These are phyloP conservation scores for Nicotiana noctiflora DNA, from an alignment of 257 asterid species.

Conservation along the genomic window DNA sequence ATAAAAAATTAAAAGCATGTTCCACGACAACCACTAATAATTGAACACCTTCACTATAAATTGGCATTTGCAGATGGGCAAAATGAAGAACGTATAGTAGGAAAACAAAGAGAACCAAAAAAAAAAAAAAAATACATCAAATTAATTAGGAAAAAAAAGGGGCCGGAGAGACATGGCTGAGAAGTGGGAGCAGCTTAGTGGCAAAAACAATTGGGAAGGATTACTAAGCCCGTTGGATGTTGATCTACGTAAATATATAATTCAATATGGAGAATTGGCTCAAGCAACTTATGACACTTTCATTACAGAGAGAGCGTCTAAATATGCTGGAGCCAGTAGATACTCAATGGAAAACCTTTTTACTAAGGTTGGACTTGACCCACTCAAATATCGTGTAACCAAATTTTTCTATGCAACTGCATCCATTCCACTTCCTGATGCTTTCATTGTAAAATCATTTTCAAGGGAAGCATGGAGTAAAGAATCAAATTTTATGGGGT, in stretches of 20 bases:
- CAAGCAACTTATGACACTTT: no score
- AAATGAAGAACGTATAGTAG: neutral
- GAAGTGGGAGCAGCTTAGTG: no score
- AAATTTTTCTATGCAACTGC: neutral
- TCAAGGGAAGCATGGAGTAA: slow-evolving; percentile 7
- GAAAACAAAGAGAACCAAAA: neutral
- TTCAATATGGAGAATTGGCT: no score
- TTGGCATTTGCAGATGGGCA: neutral
- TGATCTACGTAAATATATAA: no score
- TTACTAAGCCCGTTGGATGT: no score
- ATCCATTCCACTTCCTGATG: slow-evolving; percentile 44
- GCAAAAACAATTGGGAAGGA: no score
- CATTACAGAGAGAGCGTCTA: no score
- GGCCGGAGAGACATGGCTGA: no score
- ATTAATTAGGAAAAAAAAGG: neutral
- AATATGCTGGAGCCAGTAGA: no score
- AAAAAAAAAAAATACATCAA: neutral
- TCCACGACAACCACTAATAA: neutral
- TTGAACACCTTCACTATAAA: neutral
- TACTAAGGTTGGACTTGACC: slow-evolving; percentile 43
- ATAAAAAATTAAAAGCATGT: neutral
- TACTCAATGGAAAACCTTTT: slow-evolving; percentile 41
- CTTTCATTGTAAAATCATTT: slow-evolving; percentile 42
- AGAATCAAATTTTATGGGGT: slow-evolving; percentile 6
- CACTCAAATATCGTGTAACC: slow-evolving; percentile 26